Evolutionary conservation across 768 basidiomycete species (phyloP), one percentile per base, ranked within the genome.

Genomic region (Serendipita indica): DNA sequence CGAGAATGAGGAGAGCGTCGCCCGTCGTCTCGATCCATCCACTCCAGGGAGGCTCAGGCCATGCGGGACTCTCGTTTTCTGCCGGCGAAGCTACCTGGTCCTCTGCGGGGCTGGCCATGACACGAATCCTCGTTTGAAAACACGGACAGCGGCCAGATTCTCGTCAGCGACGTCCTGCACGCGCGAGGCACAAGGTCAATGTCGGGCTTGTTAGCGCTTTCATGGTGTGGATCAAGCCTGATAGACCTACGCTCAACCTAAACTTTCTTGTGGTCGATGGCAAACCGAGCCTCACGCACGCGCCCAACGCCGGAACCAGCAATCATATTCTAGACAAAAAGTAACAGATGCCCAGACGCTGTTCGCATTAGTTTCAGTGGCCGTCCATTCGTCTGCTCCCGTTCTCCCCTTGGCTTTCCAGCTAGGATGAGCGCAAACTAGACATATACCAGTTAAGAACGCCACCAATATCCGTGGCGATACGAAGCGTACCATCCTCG

Each of bases 1-100:
- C 93, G 67, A 97, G 87, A 69, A 97, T 86, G 68, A 97, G 82
- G n/a, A 97, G 79, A 4, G 92, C 91, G 72, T 97, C 93, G 65
- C 86, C 84, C 0, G 93, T 96, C 2, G 90, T 88, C 68, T 92
- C 89, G 74, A 97, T 89, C 81, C 86, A 96, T 18, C 93, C 93
- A 10, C 81, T 82, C 84, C 88, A 93, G 1, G 90, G 91, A 0
- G 90, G 90, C 67, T 89, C 87, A 33, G 58, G 45, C 62, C 61
- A 57, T 20, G 32, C 62, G 27, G 27, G 6, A 16, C 25, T 30
- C 5, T 58, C 57, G 16, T 39, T 22, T 13, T 35, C 57, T 3
- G 57, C 37, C 3, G 37, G 12, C 45, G 45, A 46, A 20, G 45
- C 12, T 27, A 16, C 45, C 13, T 46, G 13, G 12, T 46, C 45